Percentiles rank a stretch among this genome's conserved stretches.
Evolutionary conservation across 495 filamentous ascomycete species (phyloP).

Genomic region (Aspergillus panamensis): DNA sequence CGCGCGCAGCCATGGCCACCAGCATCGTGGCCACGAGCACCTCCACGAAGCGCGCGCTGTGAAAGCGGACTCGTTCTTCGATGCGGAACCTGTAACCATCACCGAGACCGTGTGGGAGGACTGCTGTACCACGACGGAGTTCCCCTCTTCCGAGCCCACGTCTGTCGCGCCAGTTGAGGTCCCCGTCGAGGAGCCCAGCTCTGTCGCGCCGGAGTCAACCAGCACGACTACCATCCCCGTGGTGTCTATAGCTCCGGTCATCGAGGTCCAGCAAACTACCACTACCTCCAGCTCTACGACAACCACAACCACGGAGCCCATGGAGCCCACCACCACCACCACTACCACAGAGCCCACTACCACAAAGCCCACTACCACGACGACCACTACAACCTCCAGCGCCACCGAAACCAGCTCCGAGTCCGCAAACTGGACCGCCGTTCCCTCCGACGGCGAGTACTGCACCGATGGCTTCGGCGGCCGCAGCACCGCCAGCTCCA

Average conservation of each 20-base stretch:
- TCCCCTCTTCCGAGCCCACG: background rate
- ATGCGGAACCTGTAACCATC: slow-evolving; percentile 24
- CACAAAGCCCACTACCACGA: background rate
- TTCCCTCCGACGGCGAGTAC: slow-evolving; percentile 24
- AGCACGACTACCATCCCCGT: background rate
- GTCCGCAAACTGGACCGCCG: slow-evolving; percentile 29
- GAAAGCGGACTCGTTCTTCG: slow-evolving; percentile 17
- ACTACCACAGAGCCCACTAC: slow-evolving; percentile 15
- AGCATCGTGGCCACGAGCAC: slow-evolving; percentile 22
- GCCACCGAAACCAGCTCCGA: background rate
- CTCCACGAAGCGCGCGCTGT: slow-evolving; percentile 13
- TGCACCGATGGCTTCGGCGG: slow-evolving; percentile 23
- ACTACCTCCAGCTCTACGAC: slow-evolving; percentile 5
- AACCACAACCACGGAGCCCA: slow-evolving; percentile 14
- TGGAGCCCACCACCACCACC: slow-evolving; percentile 3
- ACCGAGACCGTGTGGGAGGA: slow-evolving; percentile 27
- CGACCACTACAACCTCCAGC: slow-evolving; percentile 10
- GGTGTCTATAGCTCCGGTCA: background rate
- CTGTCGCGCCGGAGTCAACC: background rate
- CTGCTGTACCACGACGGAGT: slow-evolving; percentile 7
- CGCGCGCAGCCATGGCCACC: slow-evolving; percentile 26
- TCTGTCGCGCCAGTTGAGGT: background rate
- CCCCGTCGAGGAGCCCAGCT: background rate
- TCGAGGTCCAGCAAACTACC: background rate
- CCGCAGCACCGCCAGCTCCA: slow-evolving; percentile 18